Percentiles rank a stretch among this genome's conserved stretches.
Evolutionary conservation across 208 protist genomes (phyloP).

Genomic region (Crithidia sp.): DNA sequence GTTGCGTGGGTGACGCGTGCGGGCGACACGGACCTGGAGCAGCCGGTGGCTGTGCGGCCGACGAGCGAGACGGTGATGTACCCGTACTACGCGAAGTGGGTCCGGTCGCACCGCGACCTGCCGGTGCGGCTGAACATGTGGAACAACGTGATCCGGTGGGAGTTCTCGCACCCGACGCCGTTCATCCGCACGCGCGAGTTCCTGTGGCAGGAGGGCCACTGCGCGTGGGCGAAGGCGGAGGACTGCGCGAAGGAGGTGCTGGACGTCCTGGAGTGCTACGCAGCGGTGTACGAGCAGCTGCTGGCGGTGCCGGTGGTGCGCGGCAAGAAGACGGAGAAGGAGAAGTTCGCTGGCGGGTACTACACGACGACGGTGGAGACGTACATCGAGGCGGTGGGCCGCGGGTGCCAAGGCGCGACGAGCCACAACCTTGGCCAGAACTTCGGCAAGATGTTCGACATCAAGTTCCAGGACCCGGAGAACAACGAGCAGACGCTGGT

Average conservation of each 20-base stretch:
- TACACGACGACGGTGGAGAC: constrained; percentile 99
- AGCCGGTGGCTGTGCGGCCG: constrained; percentile 98
- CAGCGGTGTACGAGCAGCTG: constrained; percentile 96
- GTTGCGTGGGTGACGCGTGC: constrained; percentile 93
- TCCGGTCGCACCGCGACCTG: constrained; percentile 98
- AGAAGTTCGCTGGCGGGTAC: constrained; percentile 99
- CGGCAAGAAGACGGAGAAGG: constrained; percentile 98
- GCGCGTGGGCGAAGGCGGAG: constrained; percentile 93
- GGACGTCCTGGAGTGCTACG: constrained; percentile 96
- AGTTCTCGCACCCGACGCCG: constrained; percentile 99
- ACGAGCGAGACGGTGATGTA: constrained; percentile 99
- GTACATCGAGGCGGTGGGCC: constrained; percentile 96
- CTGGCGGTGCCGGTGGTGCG: constrained; percentile 97
- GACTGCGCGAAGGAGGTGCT: constrained; percentile 96
- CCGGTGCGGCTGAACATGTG: constrained; percentile 98
- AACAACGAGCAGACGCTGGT: constrained; percentile 88
- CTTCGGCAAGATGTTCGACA: constrained; percentile 98
- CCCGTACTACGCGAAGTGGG: constrained; percentile 97
- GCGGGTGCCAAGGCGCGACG: constrained; percentile 96
- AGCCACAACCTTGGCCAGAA: constrained; percentile 98
- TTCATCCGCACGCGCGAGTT: constrained; percentile 99
- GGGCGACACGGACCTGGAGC: constrained; percentile 85
- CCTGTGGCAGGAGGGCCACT: constrained; percentile 99
- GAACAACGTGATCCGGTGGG: constrained; percentile 99
- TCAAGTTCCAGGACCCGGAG: constrained; percentile 93